Evolutionary conservation across 2,329 filamentous ascomycete genomes (phyloP).

Genomic region (Hypoxylon sp.): DNA sequence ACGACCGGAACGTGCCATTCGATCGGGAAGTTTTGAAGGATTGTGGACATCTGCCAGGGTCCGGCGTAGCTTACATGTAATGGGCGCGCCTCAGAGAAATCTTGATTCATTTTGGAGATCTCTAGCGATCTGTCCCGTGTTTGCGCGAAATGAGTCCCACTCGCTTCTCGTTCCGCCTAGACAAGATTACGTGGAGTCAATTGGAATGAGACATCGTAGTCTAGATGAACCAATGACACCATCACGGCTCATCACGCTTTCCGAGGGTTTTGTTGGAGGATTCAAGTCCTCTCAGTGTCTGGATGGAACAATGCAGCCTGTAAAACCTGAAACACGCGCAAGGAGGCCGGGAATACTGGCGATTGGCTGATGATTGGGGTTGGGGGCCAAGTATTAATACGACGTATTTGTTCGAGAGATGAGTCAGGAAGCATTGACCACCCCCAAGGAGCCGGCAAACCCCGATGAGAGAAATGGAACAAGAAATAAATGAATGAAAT

Average conservation of each 20-base stretch:
- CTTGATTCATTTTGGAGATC: slow-evolving; percentile 14
- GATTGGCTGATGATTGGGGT: slow-evolving; percentile 6
- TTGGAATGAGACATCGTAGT: background rate
- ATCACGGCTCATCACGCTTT: slow-evolving; percentile 8
- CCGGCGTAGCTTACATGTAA: slow-evolving; percentile 6
- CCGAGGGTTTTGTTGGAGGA: slow-evolving; percentile 11
- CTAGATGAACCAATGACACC: slow-evolving; percentile 3
- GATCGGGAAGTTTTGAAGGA: slow-evolving; percentile 3
- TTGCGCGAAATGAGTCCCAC: background rate
- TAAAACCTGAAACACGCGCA: slow-evolving; percentile 15
- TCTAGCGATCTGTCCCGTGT: background rate
- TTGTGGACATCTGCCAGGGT: slow-evolving; percentile 6
- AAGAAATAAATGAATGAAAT: background rate
- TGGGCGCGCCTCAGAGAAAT: slow-evolving; percentile 2
- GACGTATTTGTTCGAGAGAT: background rate
- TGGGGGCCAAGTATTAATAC: background rate
- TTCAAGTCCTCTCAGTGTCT: slow-evolving; percentile 11
- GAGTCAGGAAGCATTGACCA: background rate
- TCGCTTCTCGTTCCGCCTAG: background rate
- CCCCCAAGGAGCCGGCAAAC: background rate
- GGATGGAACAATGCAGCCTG: slow-evolving; percentile 4
- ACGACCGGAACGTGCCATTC: slow-evolving; percentile 7
- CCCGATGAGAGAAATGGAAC: no score
- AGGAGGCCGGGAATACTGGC: background rate
- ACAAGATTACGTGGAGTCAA: slow-evolving; percentile 1